phyloP scores from a whole-genome alignment of 768 basidiomycete species.

The Ramaria rubella region DNA sequence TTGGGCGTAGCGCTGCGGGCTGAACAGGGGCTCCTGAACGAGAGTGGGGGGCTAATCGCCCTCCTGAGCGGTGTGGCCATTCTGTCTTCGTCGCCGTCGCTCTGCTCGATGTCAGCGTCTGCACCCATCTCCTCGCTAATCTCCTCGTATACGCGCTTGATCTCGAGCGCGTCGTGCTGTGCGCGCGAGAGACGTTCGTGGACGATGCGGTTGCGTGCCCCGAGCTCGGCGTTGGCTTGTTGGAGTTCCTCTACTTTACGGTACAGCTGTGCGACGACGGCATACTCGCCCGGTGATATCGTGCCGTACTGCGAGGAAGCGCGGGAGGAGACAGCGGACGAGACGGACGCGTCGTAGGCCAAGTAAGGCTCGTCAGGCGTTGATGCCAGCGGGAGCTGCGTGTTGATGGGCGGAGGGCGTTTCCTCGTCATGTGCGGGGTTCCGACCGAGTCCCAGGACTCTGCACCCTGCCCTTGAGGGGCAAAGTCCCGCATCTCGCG shows the following conservation, averaged over 20 bases:
- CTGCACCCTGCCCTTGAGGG: slow-evolving; percentile 28
- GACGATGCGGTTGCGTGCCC: slow-evolving; percentile 58
- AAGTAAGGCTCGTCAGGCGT: neutral
- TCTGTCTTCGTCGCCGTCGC: slow-evolving; percentile 36
- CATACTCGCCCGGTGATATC: slow-evolving; percentile 27
- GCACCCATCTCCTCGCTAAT: slow-evolving; percentile 39
- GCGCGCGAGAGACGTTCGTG: slow-evolving; percentile 56
- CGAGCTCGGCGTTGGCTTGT: slow-evolving; percentile 60
- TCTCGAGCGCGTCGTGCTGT: slow-evolving; percentile 65
- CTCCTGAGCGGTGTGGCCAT: neutral
- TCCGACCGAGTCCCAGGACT: neutral
- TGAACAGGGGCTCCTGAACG: neutral
- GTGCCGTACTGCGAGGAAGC: slow-evolving; percentile 14
- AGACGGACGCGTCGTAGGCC: neutral
- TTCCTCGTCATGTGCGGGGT: neutral
- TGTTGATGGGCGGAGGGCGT: neutral
- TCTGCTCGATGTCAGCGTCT: slow-evolving; percentile 23
- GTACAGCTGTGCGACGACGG: slow-evolving; percentile 63
- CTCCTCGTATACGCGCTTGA: slow-evolving; percentile 63
- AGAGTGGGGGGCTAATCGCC: neutral
- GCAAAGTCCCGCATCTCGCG: slow-evolving; percentile 53
- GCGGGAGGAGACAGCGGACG: slow-evolving; percentile 15
- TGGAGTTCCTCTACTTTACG: slow-evolving; percentile 74
- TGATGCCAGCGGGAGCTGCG: neutral
- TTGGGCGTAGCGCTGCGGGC: neutral